A percentile compares a stretch with the other conserved stretches of the same genome.
Conservation (phyloP, 1,139 yeast genomes). For the Zygosaccharomyces sapae region DNA sequence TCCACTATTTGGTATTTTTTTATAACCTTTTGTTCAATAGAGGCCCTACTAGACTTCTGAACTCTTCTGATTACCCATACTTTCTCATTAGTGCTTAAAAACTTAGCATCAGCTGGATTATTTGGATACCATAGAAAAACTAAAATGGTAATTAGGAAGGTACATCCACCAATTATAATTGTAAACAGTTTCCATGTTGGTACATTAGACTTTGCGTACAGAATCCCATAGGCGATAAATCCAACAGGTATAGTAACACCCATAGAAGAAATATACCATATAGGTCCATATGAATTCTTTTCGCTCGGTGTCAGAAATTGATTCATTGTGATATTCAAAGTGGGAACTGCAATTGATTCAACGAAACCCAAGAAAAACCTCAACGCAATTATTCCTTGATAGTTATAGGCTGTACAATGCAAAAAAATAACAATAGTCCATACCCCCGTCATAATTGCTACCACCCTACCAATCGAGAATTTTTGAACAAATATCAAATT, state of each 20-base stretch:
- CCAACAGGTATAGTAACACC: constrained; percentile 45
- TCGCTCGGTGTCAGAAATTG: constrained; percentile 44
- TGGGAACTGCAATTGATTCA: constrained; percentile 44
- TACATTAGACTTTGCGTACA: constrained; percentile 38
- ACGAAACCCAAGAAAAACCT: constrained; percentile 46
- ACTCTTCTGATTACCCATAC: constrained; percentile 47
- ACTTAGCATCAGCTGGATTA: constrained; percentile 43
- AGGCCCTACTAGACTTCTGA: constrained; percentile 40
- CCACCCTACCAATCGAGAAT: constrained; percentile 37
- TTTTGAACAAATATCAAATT: constrained; percentile 38
- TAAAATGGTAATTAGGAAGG: constrained; percentile 37
- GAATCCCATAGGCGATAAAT: constrained; percentile 45
- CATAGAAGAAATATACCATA: constrained; percentile 45
- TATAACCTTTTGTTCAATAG: constrained; percentile 45
- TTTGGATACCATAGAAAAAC: constrained; percentile 43
- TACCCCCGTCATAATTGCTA: constrained; percentile 34
- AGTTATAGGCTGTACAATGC: constrained; percentile 41
- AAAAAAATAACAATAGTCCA: constrained; percentile 44
- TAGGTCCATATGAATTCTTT: constrained; percentile 42
- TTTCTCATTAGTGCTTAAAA: constrained; percentile 41
- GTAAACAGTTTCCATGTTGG: constrained; percentile 44
- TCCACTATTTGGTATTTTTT: constrained; percentile 45
- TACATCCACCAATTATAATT: constrained; percentile 44
- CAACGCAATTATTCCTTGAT: constrained; percentile 41
- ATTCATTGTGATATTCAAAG: constrained; percentile 42